Conservation (phyloP, 1,139 yeast species). For the Candida labiduridarum region DNA sequence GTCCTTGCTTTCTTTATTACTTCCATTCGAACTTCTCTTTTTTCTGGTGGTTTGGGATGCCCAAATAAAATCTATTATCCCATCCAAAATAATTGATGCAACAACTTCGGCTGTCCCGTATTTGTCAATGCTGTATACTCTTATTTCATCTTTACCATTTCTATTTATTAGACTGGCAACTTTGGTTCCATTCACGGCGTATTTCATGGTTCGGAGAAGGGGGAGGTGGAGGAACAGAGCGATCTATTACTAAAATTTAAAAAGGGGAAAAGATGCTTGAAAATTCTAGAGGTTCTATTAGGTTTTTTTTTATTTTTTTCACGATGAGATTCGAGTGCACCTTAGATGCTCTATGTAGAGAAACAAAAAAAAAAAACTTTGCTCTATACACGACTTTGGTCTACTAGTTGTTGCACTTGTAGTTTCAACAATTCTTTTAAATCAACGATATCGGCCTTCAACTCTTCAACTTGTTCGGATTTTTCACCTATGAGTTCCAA, state of each 20-base stretch:
- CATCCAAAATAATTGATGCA: constrained; percentile 18
- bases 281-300: not conserved
- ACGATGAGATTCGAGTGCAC: constrained; percentile 4
- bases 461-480: constrained; percentile 81
- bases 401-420: constrained; percentile 87
- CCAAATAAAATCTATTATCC: constrained; percentile 23
- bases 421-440: constrained; percentile 77
- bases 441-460: constrained; percentile 86
- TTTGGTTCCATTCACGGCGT: constrained; percentile 18
- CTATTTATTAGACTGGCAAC: constrained; percentile 35
- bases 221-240: not conserved
- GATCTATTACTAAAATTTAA: too few relatives aligned
- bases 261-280: not conserved
- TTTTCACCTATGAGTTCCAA: constrained; percentile 85
- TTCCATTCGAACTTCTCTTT: constrained; percentile 15
- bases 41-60: constrained; percentile 14
- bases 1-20: not conserved
- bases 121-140: constrained; percentile 25
- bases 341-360: not conserved
- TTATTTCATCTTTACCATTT: constrained; percentile 39
- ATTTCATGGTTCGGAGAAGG: constrained; percentile 2
- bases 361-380: not conserved
- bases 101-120: constrained; percentile 6
- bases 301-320: constrained; percentile 8
- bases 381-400: constrained; percentile 20